Conservation (phyloP, 2,329 filamentous ascomycete genomes). For the Remersonia thermophila region DNA sequence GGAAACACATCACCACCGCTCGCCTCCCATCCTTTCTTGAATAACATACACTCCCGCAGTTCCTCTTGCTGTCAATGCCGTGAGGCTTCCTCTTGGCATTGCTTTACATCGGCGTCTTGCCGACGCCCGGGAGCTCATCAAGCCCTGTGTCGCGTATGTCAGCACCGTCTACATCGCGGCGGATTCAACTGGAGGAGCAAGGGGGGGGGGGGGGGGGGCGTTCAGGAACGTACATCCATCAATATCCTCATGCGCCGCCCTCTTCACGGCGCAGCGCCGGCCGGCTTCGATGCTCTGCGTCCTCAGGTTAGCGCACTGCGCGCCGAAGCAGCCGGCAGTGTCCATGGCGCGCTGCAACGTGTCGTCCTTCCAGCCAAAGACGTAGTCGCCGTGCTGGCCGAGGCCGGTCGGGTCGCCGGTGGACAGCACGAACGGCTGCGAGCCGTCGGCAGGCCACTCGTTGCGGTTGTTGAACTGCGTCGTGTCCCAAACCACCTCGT, state of each 20-base stretch:
- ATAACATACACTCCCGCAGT: too few species aligned
- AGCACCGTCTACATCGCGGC: not conserved
- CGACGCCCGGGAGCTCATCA: constrained; percentile 9
- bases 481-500: constrained; percentile 35
- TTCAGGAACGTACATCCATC: constrained; percentile 23
- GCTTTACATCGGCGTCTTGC: not conserved
- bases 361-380: constrained; percentile 27
- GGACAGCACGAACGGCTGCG: constrained; percentile 25
- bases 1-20: too few species aligned
- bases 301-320: constrained; percentile 22
- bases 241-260: constrained; percentile 22
- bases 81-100: too few species aligned
- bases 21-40: too few species aligned
- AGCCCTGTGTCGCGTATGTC: constrained; percentile 6
- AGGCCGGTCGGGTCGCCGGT: constrained; percentile 29
- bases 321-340: constrained; percentile 30
- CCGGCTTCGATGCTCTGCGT: constrained; percentile 24
- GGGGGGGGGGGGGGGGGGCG: too few species aligned
- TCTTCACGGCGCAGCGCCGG: constrained; percentile 21
- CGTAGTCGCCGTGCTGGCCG: constrained; percentile 32
- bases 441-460: constrained; percentile 27
- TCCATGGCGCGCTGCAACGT: constrained; percentile 28
- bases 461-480: constrained; percentile 26
- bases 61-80: too few species aligned
- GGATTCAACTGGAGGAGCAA: not conserved